Base-by-base conservation (phyloP, 2,329 filamentous ascomycete genomes). In the Ramularia collo-cygni region DNA sequence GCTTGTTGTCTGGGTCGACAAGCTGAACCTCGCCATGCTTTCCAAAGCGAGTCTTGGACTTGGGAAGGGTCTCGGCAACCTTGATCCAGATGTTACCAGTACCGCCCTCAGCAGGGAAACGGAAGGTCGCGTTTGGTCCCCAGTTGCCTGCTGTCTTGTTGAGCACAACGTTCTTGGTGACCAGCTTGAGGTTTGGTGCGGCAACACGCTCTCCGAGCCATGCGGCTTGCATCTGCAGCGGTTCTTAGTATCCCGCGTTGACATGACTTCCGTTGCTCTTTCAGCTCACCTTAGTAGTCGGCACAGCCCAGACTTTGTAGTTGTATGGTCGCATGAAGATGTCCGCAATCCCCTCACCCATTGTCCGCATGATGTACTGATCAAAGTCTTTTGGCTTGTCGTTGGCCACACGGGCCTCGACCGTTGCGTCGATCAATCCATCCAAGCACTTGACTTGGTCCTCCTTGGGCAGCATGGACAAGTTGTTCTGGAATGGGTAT, bases 401-500 rank as follows among this genome's bases (percentile, higher is more conserved):
- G 70, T 79, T 90, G 60, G 86, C 74, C 33, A 93, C 85, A 58
- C 89, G 85, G 60, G 79, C 78, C 69, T 90, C 87, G 52, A 96
- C 67, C 44, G 92, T 85, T 48, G 92, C 85, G 65, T 98, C 90
- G 55, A 98, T 95, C 74, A 98, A 80, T 51, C 90, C 90, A 54
- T 96, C 87, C 59, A 98, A 83, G 66, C 86, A 93, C 62, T 77
- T 82, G 53, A 95, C 88, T 72, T 98, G 89, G 60, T 98, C 92
- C 54, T 95, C 87, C 75, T 95, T 94, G 65, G 87, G 85, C 61
- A 98, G 72, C 81, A 95, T 90, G 59, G 92, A 94, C 64, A 98
- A 90, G 76, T 98, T 98, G 80, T 96, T 98, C 75, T 98, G 92
- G 82, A 98, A 95, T 51, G 92, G 92, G 71, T 98, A 98, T 38